Percentiles rank a stretch among this genome's conserved stretches.
phyloP scores from a whole-genome alignment of 2,329 filamentous ascomycete genomes.

The Epichloe uncinata region DNA sequence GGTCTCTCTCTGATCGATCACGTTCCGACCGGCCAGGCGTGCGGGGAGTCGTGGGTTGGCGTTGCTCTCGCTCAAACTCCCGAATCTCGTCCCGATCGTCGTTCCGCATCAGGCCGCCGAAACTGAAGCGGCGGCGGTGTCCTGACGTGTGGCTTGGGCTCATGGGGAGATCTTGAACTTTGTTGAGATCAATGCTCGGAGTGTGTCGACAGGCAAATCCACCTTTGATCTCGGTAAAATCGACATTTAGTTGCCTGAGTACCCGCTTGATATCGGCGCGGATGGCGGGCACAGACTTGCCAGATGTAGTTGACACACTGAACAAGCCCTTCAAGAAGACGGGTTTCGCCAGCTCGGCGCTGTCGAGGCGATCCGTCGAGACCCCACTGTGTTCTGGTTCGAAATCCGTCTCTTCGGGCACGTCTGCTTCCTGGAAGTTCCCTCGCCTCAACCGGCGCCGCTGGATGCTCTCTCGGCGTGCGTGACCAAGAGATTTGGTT shows the following conservation, averaged over 20 bases:
- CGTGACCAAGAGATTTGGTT: conserved; percentile 80
- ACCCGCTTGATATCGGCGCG: conserved; percentile 84
- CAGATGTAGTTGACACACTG: conserved; percentile 92
- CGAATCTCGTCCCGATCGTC: conserved; percentile 57
- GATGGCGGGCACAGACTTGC: conserved; percentile 75
- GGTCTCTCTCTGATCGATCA: conserved; percentile 11
- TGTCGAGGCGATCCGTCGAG: conserved; percentile 48
- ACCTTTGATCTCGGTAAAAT: conserved; percentile 82
- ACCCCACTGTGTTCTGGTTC: conserved; percentile 53
- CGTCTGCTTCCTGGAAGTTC: conserved; percentile 58
- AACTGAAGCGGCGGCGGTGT: conserved; percentile 71
- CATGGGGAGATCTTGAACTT: conserved; percentile 48
- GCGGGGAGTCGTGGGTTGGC: conserved; percentile 26
- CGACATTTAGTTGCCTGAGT: conserved; percentile 74
- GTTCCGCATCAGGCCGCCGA: conserved; percentile 50
- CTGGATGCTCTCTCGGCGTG: conserved; percentile 83
- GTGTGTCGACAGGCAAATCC: conserved; percentile 82
- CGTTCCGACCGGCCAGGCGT: conserved; percentile 28
- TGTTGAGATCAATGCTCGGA: conserved; percentile 79
- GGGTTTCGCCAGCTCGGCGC: conserved; percentile 75
- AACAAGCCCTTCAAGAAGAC: conserved; percentile 95
- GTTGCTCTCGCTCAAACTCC: conserved; percentile 35
- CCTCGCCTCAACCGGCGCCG: conserved; percentile 65
- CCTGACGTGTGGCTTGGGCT: conserved; percentile 43
- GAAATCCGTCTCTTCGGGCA: conserved; percentile 82